Evolutionary conservation across 2,329 filamentous ascomycete species (phyloP).

Genomic region (Pleurostoma richardsiae): DNA sequence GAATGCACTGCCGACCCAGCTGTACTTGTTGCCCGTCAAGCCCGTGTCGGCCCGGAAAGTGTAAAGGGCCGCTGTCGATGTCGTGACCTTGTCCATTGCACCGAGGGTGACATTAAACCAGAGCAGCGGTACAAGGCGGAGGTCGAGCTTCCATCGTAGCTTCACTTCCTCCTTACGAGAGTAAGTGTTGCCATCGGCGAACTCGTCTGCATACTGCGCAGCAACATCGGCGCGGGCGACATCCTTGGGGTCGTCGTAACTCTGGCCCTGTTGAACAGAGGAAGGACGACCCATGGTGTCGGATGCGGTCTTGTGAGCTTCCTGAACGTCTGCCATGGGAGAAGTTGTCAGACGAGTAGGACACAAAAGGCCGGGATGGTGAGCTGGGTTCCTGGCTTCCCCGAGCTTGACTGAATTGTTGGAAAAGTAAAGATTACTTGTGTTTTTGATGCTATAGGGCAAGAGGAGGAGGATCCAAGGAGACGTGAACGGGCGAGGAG

Average conservation of each 20-base stretch:
- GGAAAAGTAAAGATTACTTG: not conserved
- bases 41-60: constrained; percentile 16
- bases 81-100: constrained; percentile 25
- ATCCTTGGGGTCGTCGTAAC: constrained; percentile 19
- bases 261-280: constrained; percentile 13
- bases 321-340: not conserved
- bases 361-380: not conserved
- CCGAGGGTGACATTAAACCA: constrained; percentile 22
- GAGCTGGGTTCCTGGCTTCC: not conserved
- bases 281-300: constrained; percentile 25
- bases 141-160: constrained; percentile 34
- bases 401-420: not conserved
- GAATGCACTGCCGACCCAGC: constrained; percentile 19
- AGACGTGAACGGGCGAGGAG: not conserved
- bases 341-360: not conserved
- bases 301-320: constrained; percentile 17
- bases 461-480: not conserved
- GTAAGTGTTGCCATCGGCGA: constrained; percentile 20
- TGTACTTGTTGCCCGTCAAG: constrained; percentile 16
- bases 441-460: not conserved
- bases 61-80: constrained; percentile 20
- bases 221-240: constrained; percentile 19
- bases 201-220: constrained; percentile 18
- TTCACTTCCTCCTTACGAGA: constrained; percentile 12
- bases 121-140: constrained; percentile 31